Conservation (phyloP, 208 protist species). For the Leishmania major region DNA sequence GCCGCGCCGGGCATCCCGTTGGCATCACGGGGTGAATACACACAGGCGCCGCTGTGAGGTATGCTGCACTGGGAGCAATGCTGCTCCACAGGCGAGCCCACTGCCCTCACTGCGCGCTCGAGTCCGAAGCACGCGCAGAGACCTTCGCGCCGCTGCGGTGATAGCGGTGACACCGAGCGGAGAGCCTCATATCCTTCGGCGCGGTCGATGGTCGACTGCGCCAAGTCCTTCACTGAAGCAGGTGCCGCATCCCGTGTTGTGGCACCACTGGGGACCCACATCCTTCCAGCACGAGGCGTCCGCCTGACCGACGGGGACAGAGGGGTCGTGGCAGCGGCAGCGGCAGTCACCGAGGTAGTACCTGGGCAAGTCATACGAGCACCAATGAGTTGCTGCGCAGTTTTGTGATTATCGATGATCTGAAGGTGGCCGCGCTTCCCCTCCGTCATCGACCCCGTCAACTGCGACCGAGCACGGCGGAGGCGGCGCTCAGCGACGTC, state of each 20-base stretch:
- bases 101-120: not conserved
- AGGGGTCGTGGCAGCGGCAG: not conserved
- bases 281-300: not conserved
- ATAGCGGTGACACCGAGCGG: not conserved
- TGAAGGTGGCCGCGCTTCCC: slow-evolving; percentile 6
- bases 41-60: not conserved
- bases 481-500: slow-evolving; percentile 19
- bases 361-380: not conserved
- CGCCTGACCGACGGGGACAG: not conserved
- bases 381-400: not conserved
- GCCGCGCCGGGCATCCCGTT: not conserved
- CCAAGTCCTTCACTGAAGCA: not conserved
- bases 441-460: slow-evolving; percentile 13
- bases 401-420: slow-evolving; percentile 9
- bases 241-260: not conserved
- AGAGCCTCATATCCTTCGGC: not conserved
- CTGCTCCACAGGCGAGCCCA: not conserved
- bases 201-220: not conserved
- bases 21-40: not conserved
- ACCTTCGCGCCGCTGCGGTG: not conserved
- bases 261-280: not conserved
- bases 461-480: slow-evolving; percentile 17
- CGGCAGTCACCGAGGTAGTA: not conserved
- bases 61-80: not conserved
- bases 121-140: not conserved